A percentile compares a stretch with the other conserved stretches of the same genome.
Conservation (phyloP, 2,329 filamentous ascomycete genomes). For the Xylaria sp. region DNA sequence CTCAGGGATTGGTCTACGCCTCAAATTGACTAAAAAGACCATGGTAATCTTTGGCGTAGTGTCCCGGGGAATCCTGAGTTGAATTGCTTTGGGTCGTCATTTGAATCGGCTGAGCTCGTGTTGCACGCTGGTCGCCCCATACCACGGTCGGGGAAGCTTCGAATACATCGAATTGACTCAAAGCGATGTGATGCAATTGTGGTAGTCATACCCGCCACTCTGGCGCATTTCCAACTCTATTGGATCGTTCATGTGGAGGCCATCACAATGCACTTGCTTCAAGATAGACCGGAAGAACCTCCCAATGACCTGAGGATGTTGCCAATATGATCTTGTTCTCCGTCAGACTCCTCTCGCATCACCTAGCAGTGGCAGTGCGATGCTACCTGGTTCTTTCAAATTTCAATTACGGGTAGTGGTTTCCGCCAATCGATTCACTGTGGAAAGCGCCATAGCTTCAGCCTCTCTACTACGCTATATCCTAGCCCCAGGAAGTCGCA, state of each 20-base stretch:
- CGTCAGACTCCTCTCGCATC: not conserved
- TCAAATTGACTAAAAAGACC: not conserved
- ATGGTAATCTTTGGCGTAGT: not conserved
- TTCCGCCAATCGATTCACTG: constrained; percentile 6
- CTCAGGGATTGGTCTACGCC: not conserved
- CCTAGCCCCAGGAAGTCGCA: constrained; percentile 38
- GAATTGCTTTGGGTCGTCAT: too few species aligned
- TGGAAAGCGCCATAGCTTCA: constrained; percentile 37
- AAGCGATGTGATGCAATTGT: not conserved
- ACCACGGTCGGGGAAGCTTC: not conserved
- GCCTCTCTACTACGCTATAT: constrained; percentile 38
- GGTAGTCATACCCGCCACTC: not conserved
- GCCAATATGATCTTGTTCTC: not conserved
- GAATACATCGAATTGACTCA: not conserved
- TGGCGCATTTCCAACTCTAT: not conserved
- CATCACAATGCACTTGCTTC: not conserved
- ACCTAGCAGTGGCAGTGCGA: not conserved
- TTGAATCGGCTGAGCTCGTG: not conserved
- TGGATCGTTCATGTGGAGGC: not conserved
- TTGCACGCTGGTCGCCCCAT: not conserved
- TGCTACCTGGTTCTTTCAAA: not conserved
- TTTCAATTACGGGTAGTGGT: not conserved
- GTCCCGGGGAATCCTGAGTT: not conserved
- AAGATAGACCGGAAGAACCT: not conserved
- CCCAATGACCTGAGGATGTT: not conserved